Evolutionary conservation across 306 rosid species (phyloP).

Genomic region (Quercus glauca): DNA sequence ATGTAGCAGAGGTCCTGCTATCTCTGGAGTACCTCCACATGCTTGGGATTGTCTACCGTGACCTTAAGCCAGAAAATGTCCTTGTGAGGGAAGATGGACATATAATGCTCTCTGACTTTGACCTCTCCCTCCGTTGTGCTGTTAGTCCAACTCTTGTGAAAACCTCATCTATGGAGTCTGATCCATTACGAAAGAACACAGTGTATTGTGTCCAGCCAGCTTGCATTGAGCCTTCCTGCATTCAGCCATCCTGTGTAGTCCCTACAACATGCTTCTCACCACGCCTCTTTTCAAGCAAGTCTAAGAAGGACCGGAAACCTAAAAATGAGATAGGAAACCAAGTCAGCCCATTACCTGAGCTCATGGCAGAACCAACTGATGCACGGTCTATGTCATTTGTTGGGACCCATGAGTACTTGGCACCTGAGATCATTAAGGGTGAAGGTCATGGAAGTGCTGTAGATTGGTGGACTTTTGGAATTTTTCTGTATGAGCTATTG

Average conservation of each 20-base stretch:
- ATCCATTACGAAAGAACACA: constrained; percentile 65
- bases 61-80: constrained; percentile 94
- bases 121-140: constrained; percentile 88
- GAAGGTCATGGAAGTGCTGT: constrained; percentile 99
- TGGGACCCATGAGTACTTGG: constrained; percentile 94
- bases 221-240: constrained; percentile 93
- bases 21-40: constrained; percentile 93
- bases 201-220: constrained; percentile 90
- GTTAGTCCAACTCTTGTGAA: constrained; percentile 93
- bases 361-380: constrained; percentile 92
- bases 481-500: constrained; percentile 83
- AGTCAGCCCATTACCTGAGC: constrained; percentile 90
- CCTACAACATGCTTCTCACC: constrained; percentile 97
- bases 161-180: constrained; percentile 57
- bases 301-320: constrained; percentile 83
- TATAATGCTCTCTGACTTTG: constrained; percentile 96
- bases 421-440: constrained; percentile 96
- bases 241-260: constrained; percentile 95
- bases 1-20: constrained; percentile 91
- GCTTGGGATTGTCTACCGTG: constrained; percentile 99
- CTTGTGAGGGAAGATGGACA: constrained; percentile 97
- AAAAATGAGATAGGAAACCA: constrained; percentile 85
- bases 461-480: constrained; percentile 99
- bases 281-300: constrained; percentile 84
- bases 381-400: constrained; percentile 99